Evolutionary conservation across 176 grass and related monocot species (phyloP), one percentile per base, ranked within the genome.

Genomic region (Thinopyrum elongatum): DNA sequence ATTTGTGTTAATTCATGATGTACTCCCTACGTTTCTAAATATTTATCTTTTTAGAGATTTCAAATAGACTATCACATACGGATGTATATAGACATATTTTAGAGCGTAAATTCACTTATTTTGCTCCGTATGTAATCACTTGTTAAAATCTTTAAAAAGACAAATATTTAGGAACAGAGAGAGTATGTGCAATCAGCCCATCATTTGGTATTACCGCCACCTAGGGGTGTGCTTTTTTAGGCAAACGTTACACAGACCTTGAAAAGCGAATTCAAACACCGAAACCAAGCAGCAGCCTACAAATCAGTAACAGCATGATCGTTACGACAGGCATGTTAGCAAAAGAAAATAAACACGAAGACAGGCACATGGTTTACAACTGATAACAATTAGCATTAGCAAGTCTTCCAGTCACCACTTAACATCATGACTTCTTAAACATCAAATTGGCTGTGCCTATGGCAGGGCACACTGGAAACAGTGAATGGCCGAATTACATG

Each of bases 401-500:
- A 74, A 47, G 70, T 17, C 39, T 14, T 47, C 28, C 70, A 74
- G n/a, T 28, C 7, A 27, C 13, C 29, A 79, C 22, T 28, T 65
- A 44, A 25, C 33, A 13, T 22, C 19, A 22, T 58, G 44, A 27
- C 11, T 74, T 66, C 31, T 58, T 41, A 81, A 75, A n/a, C 61
- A 59, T 82, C 10, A 30, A 76, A 74, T 62, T 38, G 26, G 65
- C 4, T 25, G 28, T 28, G 17, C 25, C 55, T 58, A 22, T 58
- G 23, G 31, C 28, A 42, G 35, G 53, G 65, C 49, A 69, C 26
- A 42, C 8, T 33, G 21, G 49, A 74, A 57, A 81, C 3, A 0
- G 39, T 19, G 41, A 85, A 21, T 44, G 13, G 19, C 31, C 19
- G 25, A 67, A 80, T 85, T 85, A 85, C 60, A 89, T 19, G 57